A percentile compares a stretch with the other conserved stretches of the same genome.
Conservation (phyloP, 148 eudicot species). For the Beta vulgaris region DNA sequence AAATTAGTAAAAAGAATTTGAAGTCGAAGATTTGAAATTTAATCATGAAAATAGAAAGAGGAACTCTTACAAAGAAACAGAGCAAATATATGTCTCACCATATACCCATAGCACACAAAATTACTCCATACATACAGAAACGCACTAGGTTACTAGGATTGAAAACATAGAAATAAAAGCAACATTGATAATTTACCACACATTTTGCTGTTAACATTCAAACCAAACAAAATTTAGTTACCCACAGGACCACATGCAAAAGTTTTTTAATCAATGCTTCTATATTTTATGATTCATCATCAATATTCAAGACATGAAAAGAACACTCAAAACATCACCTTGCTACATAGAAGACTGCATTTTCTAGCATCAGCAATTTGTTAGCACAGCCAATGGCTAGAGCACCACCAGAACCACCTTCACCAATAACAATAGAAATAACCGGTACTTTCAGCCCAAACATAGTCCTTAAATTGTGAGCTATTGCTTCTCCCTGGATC, state of each 20-base stretch:
- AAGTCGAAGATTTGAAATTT: no score
- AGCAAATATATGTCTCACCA: not conserved
- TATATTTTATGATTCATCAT: not conserved
- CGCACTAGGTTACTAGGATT: not conserved
- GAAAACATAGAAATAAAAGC: not conserved
- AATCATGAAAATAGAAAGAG: no score
- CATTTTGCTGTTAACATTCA: not conserved
- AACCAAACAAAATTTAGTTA: no score
- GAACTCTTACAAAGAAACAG: no score
- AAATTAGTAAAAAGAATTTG: no score
- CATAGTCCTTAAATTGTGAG: slow-evolving; percentile 81
- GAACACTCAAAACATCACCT: slow-evolving; percentile 40
- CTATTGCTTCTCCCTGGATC: slow-evolving; percentile 86
- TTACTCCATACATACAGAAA: no score
- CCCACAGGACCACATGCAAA: not conserved
- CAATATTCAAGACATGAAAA: not conserved
- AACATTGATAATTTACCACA: not conserved
- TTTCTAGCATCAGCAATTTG: slow-evolving; percentile 74
- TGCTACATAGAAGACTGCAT: slow-evolving; percentile 84
- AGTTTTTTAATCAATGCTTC: no score
- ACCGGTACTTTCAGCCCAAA: slow-evolving; percentile 84
- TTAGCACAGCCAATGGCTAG: slow-evolving; percentile 89
- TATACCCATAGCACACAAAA: not conserved
- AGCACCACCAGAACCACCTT: slow-evolving; percentile 97
- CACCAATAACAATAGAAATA: slow-evolving; percentile 81